Evolutionary conservation across 177 flowering plant species (phyloP).

Genomic region (Tripterygium wilfordii): DNA sequence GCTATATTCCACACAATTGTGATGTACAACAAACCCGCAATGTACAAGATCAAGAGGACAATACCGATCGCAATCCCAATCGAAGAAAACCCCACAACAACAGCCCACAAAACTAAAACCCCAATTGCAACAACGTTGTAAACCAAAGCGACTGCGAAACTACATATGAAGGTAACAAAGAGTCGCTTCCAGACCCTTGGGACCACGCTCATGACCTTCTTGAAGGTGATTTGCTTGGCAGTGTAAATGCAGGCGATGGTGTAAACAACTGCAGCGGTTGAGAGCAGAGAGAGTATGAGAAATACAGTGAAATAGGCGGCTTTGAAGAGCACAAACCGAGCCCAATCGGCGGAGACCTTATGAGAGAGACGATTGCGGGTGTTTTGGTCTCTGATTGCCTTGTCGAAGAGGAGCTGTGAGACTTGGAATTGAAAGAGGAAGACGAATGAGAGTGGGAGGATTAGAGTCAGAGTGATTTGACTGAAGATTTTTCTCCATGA

Average conservation of each 20-base stretch:
- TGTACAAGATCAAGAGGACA: slow-evolving; percentile 7
- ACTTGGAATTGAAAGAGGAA: slow-evolving; percentile 71
- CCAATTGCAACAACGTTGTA: slow-evolving; percentile 38
- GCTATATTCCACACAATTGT: slow-evolving; percentile 34
- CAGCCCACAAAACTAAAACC: slow-evolving; percentile 23
- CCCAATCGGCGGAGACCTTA: slow-evolving; percentile 22
- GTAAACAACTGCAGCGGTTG: slow-evolving; percentile 87
- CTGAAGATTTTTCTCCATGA: slow-evolving; percentile 47
- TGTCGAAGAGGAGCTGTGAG: slow-evolving; percentile 59
- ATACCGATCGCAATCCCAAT: background rate
- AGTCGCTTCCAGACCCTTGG: slow-evolving; percentile 60
- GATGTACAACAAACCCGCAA: slow-evolving; percentile 24
- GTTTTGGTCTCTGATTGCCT: too few relatives aligned
- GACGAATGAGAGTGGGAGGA: slow-evolving; percentile 86
- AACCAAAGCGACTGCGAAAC: slow-evolving; percentile 34
- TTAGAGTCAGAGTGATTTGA: slow-evolving; percentile 66
- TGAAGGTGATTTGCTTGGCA: slow-evolving; percentile 62
- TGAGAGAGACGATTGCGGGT: slow-evolving; percentile 7
- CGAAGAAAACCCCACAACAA: slow-evolving; percentile 22
- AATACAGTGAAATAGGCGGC: slow-evolving; percentile 66
- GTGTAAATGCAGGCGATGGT: slow-evolving; percentile 85
- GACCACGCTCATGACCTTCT: slow-evolving; percentile 48
- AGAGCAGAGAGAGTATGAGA: slow-evolving; percentile 74
- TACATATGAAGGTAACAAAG: slow-evolving; percentile 54
- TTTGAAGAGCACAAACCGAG: slow-evolving; percentile 43